A percentile compares a stretch with the other conserved stretches of the same genome.
Conservation (phyloP, 768 basidiomycete genomes). For the Auriscalpium microsporum region DNA sequence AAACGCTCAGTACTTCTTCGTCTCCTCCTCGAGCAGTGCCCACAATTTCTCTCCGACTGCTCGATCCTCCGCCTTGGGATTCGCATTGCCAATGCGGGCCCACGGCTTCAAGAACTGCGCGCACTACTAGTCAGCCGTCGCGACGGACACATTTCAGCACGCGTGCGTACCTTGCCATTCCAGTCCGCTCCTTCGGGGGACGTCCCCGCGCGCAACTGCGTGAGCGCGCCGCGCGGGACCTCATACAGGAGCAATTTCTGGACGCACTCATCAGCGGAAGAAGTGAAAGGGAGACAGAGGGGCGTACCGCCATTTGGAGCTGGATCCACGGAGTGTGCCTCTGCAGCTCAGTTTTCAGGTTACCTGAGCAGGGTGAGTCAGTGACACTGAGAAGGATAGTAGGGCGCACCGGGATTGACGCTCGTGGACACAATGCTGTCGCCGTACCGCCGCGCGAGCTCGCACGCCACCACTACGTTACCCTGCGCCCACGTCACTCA, state of each 20-base stretch:
- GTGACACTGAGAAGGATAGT: neutral
- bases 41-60: conserved; percentile 21
- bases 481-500: conserved; percentile 17
- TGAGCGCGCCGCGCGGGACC: conserved; percentile 27
- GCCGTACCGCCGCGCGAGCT: conserved; percentile 38
- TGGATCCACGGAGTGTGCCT: neutral
- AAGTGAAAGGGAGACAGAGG: neutral
- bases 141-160: neutral
- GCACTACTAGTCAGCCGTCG: neutral
- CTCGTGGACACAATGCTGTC: too few relatives aligned
- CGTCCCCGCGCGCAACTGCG: conserved; percentile 35
- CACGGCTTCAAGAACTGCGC: conserved; percentile 21
- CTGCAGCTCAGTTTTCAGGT: neutral
- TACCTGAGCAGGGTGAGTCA: neutral
- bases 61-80: conserved; percentile 15
- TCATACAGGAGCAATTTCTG: neutral
- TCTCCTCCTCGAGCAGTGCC: conserved; percentile 24
- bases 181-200: conserved; percentile 27
- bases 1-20: neutral
- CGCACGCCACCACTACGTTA: conserved; percentile 35
- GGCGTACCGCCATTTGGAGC: neutral
- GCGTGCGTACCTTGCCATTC: conserved; percentile 23
- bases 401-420: conserved; percentile 29
- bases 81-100: conserved; percentile 16
- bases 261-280: neutral